A percentile compares a stretch with the other conserved stretches of the same genome.
phyloP scores from a whole-genome alignment of 2,329 filamentous ascomycete genomes.

The Calonectria naviculata region DNA sequence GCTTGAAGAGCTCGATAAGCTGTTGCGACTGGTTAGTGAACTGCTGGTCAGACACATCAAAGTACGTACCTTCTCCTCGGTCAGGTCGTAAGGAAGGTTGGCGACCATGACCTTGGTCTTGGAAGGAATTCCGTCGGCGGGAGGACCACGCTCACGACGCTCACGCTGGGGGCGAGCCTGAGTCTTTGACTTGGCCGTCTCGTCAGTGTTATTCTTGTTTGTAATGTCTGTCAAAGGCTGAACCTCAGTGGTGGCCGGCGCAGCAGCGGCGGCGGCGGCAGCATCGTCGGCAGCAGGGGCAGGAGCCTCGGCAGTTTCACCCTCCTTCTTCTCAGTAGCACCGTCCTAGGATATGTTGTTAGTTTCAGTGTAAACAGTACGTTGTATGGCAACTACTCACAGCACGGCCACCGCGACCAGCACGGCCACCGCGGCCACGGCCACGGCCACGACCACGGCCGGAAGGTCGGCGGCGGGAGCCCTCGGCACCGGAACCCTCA shows the following conservation, averaged over 20 bases:
- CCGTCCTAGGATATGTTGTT: conserved; percentile 41
- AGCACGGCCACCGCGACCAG: conserved; percentile 67
- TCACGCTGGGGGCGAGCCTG: conserved; percentile 67
- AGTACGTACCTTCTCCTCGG: conserved; percentile 87
- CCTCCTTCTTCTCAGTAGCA: conserved; percentile 60
- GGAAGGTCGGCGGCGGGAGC: conserved; percentile 70
- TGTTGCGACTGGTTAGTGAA: conserved; percentile 52
- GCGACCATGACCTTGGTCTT: conserved; percentile 99
- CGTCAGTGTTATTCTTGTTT: conserved; percentile 67
- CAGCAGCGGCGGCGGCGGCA: conserved; percentile 54
- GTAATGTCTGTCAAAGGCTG: conserved; percentile 72
- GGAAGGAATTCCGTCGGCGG: conserved; percentile 96
- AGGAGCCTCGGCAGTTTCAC: conserved; percentile 47
- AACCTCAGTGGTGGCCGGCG: conserved; percentile 62
- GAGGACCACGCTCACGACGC: conserved; percentile 88
- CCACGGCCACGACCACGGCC: conserved; percentile 76
- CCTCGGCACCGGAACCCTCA: conserved; percentile 78
- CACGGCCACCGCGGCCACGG: conserved; percentile 75
- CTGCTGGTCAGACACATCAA: neutral
- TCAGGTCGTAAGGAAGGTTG: conserved; percentile 98
- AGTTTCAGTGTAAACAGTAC: conserved; percentile 5
- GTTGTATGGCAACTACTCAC: conserved; percentile 40
- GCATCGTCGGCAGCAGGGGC: conserved; percentile 57
- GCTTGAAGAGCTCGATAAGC: conserved; percentile 97
- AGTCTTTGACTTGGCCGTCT: conserved; percentile 68